phyloP scores from a whole-genome alignment of 805 yeast genomes.

The Grigorovia humatica region DNA sequence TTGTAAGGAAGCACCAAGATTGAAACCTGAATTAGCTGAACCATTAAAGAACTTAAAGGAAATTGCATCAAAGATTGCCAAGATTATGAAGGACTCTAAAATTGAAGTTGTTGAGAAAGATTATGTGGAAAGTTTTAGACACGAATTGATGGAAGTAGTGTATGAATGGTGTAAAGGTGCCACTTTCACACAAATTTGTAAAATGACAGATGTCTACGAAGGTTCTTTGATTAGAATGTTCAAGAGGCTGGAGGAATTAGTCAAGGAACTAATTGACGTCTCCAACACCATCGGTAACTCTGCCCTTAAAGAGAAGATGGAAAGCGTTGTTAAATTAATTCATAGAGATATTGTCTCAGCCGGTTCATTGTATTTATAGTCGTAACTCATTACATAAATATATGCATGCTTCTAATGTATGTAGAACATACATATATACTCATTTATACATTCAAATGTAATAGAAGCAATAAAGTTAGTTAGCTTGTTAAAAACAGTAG shows the following conservation, averaged over 20 bases:
- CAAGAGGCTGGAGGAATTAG: constrained; percentile 85
- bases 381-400: background rate
- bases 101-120: constrained; percentile 85
- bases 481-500: background rate
- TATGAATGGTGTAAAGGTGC: constrained; percentile 96
- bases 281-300: constrained; percentile 91
- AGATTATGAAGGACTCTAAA: constrained; percentile 80
- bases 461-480: background rate
- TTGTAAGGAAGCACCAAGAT: constrained; percentile 76
- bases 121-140: constrained; percentile 82
- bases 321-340: constrained; percentile 68
- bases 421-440: background rate
- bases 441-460: background rate
- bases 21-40: constrained; percentile 84
- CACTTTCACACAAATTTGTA: constrained; percentile 89
- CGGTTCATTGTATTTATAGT: constrained; percentile 68
- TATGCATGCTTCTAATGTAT: background rate
- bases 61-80: constrained; percentile 86
- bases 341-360: constrained; percentile 97
- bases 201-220: constrained; percentile 97
- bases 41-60: constrained; percentile 83
- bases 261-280: constrained; percentile 82
- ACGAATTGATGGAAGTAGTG: constrained; percentile 94
- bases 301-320: constrained; percentile 82
- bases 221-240: constrained; percentile 93